Conservation (phyloP, 164 flowering plant species). For the Stephania cephalantha region DNA sequence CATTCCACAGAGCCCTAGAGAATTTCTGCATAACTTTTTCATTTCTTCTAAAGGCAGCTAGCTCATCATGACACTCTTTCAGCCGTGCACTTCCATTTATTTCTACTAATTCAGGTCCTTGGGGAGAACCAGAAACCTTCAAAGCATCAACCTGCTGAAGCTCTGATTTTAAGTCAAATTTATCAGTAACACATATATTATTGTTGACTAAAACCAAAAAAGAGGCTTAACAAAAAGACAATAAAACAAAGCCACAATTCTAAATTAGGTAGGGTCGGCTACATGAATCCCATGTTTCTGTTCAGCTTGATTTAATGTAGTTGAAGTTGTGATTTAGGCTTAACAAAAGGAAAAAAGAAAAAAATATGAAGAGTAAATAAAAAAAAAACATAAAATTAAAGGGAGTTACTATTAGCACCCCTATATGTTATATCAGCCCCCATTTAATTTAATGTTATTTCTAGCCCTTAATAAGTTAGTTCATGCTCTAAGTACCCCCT, state of each 20-base stretch:
- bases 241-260: too few relatives aligned
- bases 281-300: too few relatives aligned
- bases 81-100: constrained; percentile 8
- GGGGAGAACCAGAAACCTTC: constrained; percentile 11
- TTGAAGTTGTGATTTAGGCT: too few relatives aligned
- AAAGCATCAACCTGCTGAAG: constrained; percentile 4
- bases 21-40: constrained; percentile 41
- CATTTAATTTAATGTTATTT: too few relatives aligned
- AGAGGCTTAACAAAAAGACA: too few relatives aligned
- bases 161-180: constrained; percentile 8
- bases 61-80: constrained; percentile 9
- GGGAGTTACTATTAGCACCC: not conserved
- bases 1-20: constrained; percentile 61
- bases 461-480: too few relatives aligned
- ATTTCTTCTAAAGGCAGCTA: constrained; percentile 24
- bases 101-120: constrained; percentile 7
- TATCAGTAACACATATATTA: not conserved
- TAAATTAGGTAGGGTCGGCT: too few relatives aligned
- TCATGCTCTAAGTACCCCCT: too few relatives aligned
- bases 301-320: too few relatives aligned
- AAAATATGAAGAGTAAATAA: too few relatives aligned
- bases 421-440: too few relatives aligned
- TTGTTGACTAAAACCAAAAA: not conserved
- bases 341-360: too few relatives aligned
- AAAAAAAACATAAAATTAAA: not conserved